phyloP scores from a whole-genome alignment of 2,329 filamentous ascomycete species.

The Fusarium chlamydosporum region DNA sequence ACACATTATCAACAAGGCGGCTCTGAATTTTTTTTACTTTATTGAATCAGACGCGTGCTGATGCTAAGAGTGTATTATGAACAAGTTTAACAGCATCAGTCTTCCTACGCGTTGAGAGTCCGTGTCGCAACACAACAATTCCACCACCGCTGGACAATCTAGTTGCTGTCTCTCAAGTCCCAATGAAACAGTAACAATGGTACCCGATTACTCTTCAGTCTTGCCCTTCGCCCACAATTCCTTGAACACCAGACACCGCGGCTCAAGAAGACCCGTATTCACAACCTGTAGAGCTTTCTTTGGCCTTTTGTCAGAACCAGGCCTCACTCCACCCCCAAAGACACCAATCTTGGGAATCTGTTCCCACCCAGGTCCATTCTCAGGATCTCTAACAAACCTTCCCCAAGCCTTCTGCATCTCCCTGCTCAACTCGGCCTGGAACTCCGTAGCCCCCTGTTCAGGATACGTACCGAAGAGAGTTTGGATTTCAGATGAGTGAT shows the following conservation, averaged over 20 bases:
- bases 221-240: constrained; percentile 6
- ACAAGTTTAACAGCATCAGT: no score
- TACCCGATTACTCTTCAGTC: background rate
- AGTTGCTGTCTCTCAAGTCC: background rate
- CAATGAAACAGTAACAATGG: background rate
- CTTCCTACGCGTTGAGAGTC: no score
- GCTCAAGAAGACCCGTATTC: constrained; percentile 17
- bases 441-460: constrained; percentile 31
- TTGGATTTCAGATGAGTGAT: constrained; percentile 62
- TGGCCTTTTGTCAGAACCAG: constrained; percentile 11
- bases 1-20: no score
- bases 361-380: constrained; percentile 47
- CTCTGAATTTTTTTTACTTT: no score
- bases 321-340: constrained; percentile 45
- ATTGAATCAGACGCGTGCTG: no score
- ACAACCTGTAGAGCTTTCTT: constrained; percentile 10
- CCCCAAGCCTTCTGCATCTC: constrained; percentile 52
- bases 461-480: constrained; percentile 60
- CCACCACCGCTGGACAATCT: no score
- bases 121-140: no score
- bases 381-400: constrained; percentile 49
- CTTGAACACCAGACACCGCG: constrained; percentile 24
- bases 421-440: constrained; percentile 39
- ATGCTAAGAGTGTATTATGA: no score
- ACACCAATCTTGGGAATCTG: constrained; percentile 43